phyloP scores from a whole-genome alignment of 352 stramenopile genomes.

The Pythium periplocum region DNA sequence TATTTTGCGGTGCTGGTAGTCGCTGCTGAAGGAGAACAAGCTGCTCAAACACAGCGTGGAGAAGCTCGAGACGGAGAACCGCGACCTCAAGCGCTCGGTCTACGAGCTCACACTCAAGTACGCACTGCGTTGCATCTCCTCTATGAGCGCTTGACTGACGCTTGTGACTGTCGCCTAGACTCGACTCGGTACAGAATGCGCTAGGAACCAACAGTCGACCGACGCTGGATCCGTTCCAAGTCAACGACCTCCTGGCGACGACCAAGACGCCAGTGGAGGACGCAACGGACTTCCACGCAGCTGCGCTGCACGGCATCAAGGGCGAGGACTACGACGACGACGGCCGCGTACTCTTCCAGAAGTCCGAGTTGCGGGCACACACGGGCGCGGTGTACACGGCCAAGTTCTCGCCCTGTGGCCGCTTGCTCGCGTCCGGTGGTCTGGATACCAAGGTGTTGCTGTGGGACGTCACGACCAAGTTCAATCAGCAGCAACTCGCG shows the following conservation, averaged over 20 bases:
- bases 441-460: slow-evolving; percentile 81
- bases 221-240: slow-evolving; percentile 56
- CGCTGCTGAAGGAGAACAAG: slow-evolving; percentile 82
- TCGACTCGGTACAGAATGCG: slow-evolving; percentile 59
- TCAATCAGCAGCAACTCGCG: slow-evolving; percentile 82
- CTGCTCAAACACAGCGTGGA: slow-evolving; percentile 77
- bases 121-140: slow-evolving; percentile 1
- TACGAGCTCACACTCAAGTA: slow-evolving; percentile 88
- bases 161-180: slow-evolving; percentile 20
- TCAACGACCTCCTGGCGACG: slow-evolving; percentile 57
- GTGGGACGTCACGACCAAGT: slow-evolving; percentile 87
- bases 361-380: slow-evolving; percentile 74
- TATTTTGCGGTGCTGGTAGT: slow-evolving; percentile 15
- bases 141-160: neutral
- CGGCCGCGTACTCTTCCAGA: slow-evolving; percentile 73
- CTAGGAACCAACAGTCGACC: slow-evolving; percentile 7
- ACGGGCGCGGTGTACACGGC: slow-evolving; percentile 79
- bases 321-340: slow-evolving; percentile 57
- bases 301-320: slow-evolving; percentile 37
- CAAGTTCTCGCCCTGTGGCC: slow-evolving; percentile 81
- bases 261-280: slow-evolving; percentile 31
- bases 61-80: slow-evolving; percentile 84
- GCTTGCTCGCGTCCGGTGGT: slow-evolving; percentile 72
- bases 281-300: slow-evolving; percentile 27
- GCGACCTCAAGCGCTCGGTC: slow-evolving; percentile 88